Evolutionary conservation across 78 protist species (phyloP), one percentile per base, ranked within the genome.

Genomic region (Dictyostelium intermedium): DNA sequence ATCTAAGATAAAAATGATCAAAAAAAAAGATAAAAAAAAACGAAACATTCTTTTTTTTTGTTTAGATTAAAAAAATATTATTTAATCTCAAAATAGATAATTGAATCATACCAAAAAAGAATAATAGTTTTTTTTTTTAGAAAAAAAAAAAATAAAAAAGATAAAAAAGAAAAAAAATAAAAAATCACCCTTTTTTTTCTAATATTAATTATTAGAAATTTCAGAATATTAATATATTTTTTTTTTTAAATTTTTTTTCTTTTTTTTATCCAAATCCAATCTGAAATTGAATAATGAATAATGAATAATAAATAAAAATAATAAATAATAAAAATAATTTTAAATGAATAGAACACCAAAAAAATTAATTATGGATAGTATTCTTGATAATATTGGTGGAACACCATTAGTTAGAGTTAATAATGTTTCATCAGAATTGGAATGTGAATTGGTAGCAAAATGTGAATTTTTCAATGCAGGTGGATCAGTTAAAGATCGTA

Each of bases 381-480:
- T 97, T n/a, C 87, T 98, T 23, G 97, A 97, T 16, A 77, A 81
- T 41, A 98, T 99, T 41, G 99, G 99, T 43, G 50, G 96, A 83
- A 99, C 99, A 34, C 99, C 99, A 37, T 50, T 98, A 53, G 97
- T 99, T 77, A 92, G 98, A 39, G 77, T 98, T 30, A 97, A 97
- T 84, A 82, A 77, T 37, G 81, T 98, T 11, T 89, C 98, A 27
- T 89, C 72, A n/a, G 99, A 98, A n/a, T 84, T 98, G 69, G 60
- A 98, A 91, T 98, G 99, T 78, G 98, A 98, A 41, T 74, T 98
- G 87, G 92, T 97, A 37, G 99, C 98, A 39, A 98, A 99, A 98
- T 96, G 98, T 91, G 99, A 99, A 96, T 97, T 91, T 70, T 92
- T 97, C 95, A 99, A 99, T 89, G 98, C 99, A 25, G 99, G 99